Conservation (phyloP, 2,329 filamentous ascomycete genomes). For the Metarhizium anisopliae region DNA sequence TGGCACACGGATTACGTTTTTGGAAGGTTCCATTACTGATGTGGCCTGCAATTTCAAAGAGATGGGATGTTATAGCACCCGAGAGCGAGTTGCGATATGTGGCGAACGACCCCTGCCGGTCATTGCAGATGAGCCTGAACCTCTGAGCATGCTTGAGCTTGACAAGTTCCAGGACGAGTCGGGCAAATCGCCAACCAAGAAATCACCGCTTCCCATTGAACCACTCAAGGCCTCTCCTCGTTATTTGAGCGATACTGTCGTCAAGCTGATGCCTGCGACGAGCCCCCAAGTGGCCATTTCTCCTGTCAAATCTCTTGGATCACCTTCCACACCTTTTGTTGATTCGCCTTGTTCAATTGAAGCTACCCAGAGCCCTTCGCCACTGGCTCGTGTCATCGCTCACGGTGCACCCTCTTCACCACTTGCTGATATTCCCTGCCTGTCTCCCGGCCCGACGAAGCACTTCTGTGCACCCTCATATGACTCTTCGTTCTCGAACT, state of each 20-base stretch:
- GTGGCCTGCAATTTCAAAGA: constrained; percentile 11
- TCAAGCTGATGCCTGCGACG: constrained; percentile 19
- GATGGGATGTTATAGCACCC: not conserved
- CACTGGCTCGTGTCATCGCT: not conserved
- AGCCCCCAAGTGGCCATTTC: constrained; percentile 17
- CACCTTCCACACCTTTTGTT: constrained; percentile 17
- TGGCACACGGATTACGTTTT: constrained; percentile 14
- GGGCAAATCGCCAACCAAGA: constrained; percentile 23
- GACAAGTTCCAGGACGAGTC: constrained; percentile 13
- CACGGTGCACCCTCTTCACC: not conserved
- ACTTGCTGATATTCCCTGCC: not conserved
- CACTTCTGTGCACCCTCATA: not conserved
- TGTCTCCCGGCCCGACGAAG: not conserved
- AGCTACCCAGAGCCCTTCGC: not conserved
- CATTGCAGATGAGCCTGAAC: constrained; percentile 20
- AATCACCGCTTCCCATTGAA: constrained; percentile 15
- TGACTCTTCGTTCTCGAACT: not conserved
- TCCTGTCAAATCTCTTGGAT: constrained; percentile 19
- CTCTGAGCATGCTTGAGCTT: constrained; percentile 15
- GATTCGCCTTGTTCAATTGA: constrained; percentile 3
- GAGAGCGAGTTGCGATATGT: constrained; percentile 2
- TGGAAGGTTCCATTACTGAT: constrained; percentile 18
- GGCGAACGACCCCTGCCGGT: constrained; percentile 17
- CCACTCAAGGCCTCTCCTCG: constrained; percentile 16
- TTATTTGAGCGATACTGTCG: constrained; percentile 19